Percentiles rank a stretch among this genome's conserved stretches.
phyloP scores from a whole-genome alignment of 345 rosid species.

The Isatis tinctoria region DNA sequence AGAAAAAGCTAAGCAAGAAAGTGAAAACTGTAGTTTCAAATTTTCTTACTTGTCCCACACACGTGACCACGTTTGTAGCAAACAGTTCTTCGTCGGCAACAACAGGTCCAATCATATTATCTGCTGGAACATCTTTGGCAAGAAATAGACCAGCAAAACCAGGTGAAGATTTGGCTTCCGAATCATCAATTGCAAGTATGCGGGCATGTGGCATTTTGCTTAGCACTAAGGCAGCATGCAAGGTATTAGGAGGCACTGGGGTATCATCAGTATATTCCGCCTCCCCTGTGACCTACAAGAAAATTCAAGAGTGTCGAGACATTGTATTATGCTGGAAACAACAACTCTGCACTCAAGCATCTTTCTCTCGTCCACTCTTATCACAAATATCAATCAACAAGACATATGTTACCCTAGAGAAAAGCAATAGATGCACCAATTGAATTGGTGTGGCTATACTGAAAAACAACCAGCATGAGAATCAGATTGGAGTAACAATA shows the following conservation, averaged over 20 bases:
- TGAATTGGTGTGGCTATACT: too few species aligned
- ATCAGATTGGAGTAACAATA: neutral
- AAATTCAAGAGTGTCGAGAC: neutral
- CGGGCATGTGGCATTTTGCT: conserved; percentile 91
- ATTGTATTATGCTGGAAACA: neutral
- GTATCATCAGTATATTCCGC: conserved; percentile 92
- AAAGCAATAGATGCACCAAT: too few species aligned
- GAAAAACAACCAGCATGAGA: neutral
- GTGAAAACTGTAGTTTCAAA: neutral
- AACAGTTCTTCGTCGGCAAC: conserved; percentile 78
- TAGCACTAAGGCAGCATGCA: conserved; percentile 83
- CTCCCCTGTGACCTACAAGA: conserved; percentile 44
- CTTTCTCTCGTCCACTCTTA: neutral
- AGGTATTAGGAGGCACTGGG: conserved; percentile 65
- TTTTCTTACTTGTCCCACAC: conserved; percentile 83
- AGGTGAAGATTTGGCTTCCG: conserved; percentile 61
- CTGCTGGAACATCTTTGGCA: conserved; percentile 75
- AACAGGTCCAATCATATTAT: conserved; percentile 71
- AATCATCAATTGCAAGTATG: conserved; percentile 63
- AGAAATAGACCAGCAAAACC: conserved; percentile 79
- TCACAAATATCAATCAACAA: neutral
- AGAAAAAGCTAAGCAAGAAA: neutral
- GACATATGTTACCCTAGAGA: neutral
- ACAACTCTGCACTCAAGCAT: neutral
- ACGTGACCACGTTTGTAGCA: conserved; percentile 82